phyloP scores from a whole-genome alignment of 306 rosid species.

The Castanea mollissima region DNA sequence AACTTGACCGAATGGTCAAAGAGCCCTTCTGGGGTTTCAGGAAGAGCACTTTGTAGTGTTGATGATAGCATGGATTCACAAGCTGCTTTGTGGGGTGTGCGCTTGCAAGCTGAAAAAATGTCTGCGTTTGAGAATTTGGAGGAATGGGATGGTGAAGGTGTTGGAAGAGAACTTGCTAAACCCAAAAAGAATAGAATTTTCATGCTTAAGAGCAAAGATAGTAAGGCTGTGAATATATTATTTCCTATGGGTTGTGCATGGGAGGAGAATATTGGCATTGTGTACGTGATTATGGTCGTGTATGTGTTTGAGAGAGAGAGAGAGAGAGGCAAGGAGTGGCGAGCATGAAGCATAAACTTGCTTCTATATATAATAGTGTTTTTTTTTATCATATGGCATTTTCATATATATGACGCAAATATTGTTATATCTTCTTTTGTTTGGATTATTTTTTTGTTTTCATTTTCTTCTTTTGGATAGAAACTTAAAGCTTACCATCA shows the following conservation, averaged over 20 bases:
- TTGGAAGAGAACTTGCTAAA: too few relatives aligned
- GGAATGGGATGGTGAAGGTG: too few relatives aligned
- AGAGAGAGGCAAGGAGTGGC: not conserved
- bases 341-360: not conserved
- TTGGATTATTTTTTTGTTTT: not conserved
- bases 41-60: not conserved
- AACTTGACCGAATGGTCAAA: constrained; percentile 20
- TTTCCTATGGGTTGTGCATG: not conserved
- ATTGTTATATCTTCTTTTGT: not conserved
- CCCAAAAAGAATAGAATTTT: not conserved
- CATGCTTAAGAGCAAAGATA: not conserved
- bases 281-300: not conserved
- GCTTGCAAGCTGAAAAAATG: constrained; percentile 17
- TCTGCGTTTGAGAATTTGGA: too few relatives aligned
- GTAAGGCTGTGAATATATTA: not conserved
- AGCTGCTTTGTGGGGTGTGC: constrained; percentile 13
- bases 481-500: too few relatives aligned
- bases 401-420: too few relatives aligned
- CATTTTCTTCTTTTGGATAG: not conserved
- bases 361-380: not conserved
- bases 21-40: constrained; percentile 1
- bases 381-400: not conserved
- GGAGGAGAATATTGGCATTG: not conserved
- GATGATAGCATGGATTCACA: constrained; percentile 26
- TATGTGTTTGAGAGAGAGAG: not conserved